Base-by-base conservation (phyloP, 1,284 basidiomycete species). In the Boletus subluridellus region DNA sequence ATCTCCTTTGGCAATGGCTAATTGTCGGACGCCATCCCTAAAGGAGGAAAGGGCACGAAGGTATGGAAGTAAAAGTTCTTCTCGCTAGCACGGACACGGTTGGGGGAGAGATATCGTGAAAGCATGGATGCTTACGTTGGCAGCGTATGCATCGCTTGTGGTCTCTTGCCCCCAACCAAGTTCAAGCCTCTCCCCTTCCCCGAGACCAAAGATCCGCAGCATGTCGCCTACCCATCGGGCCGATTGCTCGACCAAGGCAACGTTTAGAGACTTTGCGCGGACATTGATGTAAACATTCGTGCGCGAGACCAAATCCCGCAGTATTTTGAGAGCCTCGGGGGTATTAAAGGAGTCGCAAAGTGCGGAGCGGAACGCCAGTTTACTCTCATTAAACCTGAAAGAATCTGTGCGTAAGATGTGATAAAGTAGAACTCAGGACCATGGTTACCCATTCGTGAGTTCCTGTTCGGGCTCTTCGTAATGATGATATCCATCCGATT, bases 301-400 rank as follows among this genome's bases (percentile, higher is more conserved):
- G 54, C 85, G 82, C n/a, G 90, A 90, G 30, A 99, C 86, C 34
- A 98, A 78, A 61, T 95, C 90, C 14, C 92, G 82, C 14, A 99
- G 76, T 55, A 86, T 77, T 64, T 84, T 82, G 47, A 99, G 76
- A 0, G 94, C 96, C 15, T 79, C 80, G 1, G 95, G 93, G 0
- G 96, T 99, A 75, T 99, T 96, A 81, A 99, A 98, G 1, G 95
- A 98, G 74, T 99, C 96, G 76, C 92, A 97, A 57, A 99, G 86
- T 0, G 95, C 92, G n/a, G 77, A 80, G 54, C 94, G 87, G 82
- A 99, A 97, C 3, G 83, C 80, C 45, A 82, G 68, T 74, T 96
- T 95, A 39, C 88, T 85, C 52, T 85, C 78, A 64, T 90, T 81
- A 45, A 97, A 80, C 64, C 91, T 94, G 63, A 47, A 60, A 55